Evolutionary conservation across 2,329 filamentous ascomycete genomes (phyloP).

Genomic region (Cercospora citrullina): DNA sequence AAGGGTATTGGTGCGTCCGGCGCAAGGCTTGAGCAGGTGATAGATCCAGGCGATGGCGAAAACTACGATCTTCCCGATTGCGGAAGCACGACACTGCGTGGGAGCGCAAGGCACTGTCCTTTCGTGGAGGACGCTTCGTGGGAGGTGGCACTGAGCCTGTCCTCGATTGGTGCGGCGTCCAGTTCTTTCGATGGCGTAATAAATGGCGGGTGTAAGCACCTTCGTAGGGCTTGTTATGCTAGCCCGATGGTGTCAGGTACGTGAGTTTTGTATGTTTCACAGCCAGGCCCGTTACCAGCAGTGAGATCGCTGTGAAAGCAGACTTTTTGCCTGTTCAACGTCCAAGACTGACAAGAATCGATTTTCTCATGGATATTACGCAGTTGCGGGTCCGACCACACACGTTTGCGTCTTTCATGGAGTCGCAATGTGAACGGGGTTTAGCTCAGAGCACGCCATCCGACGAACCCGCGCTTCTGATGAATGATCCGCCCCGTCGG

Average conservation of each 20-base stretch:
- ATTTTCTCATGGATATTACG: conserved; percentile 9
- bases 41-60: conserved; percentile 7
- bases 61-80: conserved; percentile 2
- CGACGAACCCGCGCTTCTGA: conserved; percentile 12
- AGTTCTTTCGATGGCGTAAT: conserved; percentile 9
- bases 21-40: not conserved
- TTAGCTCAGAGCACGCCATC: conserved; percentile 24
- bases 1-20: conserved; percentile 14
- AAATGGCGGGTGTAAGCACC: not conserved
- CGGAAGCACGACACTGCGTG: conserved; percentile 23
- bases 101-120: conserved; percentile 4
- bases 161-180: not conserved
- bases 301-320: not conserved
- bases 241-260: not conserved
- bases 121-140: not conserved
- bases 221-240: not conserved
- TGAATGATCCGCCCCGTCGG: conserved; percentile 13
- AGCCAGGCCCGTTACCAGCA: not conserved
- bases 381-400: conserved; percentile 14
- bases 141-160: not conserved
- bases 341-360: not conserved
- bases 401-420: conserved; percentile 7
- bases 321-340: not conserved
- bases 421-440: conserved; percentile 12
- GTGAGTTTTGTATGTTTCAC: not conserved